Conservation (phyloP, 176 grass and related monocot species). For the Elymus sibiricus region DNA sequence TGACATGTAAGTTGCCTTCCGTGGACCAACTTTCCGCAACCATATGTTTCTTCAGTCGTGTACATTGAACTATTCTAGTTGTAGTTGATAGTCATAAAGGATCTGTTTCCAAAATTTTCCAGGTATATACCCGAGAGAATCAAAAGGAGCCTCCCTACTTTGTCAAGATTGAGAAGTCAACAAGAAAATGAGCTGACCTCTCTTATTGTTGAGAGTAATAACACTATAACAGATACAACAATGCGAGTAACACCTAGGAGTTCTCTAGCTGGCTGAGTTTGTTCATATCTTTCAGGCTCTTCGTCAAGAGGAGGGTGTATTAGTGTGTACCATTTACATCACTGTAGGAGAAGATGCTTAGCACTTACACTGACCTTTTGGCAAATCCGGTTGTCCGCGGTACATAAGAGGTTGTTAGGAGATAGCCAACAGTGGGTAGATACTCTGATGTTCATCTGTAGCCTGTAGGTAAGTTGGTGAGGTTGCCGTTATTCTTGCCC, state of each 20-base stretch:
- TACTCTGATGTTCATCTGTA: conserved; percentile 13
- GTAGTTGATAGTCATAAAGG: neutral
- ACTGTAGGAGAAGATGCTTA: conserved; percentile 20
- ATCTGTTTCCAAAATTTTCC: conserved; percentile 18
- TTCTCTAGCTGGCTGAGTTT: conserved; percentile 2
- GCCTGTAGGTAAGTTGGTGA: neutral
- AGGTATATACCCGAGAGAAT: conserved; percentile 86
- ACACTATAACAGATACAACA: conserved; percentile 12
- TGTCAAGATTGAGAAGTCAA: conserved; percentile 53
- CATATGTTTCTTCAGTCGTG: neutral
- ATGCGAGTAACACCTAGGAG: neutral
- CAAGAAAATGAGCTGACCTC: conserved; percentile 79
- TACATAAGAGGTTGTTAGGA: conserved; percentile 28
- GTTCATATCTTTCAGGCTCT: neutral
- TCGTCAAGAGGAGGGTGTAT: neutral
- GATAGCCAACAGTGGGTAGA: neutral
- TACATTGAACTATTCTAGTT: neutral
- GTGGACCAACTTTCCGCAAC: neutral
- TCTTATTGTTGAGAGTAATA: conserved; percentile 57
- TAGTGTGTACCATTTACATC: conserved; percentile 8
- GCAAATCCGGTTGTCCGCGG: neutral
- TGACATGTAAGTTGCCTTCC: conserved; percentile 53
- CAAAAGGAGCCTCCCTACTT: conserved; percentile 50
- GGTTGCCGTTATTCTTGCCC: neutral
- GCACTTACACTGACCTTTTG: conserved; percentile 21